These are phyloP conservation scores for Tolypocladium inflatum DNA, from an alignment of 2,329 filamentous ascomycete genomes.

Conservation along the genomic window DNA sequence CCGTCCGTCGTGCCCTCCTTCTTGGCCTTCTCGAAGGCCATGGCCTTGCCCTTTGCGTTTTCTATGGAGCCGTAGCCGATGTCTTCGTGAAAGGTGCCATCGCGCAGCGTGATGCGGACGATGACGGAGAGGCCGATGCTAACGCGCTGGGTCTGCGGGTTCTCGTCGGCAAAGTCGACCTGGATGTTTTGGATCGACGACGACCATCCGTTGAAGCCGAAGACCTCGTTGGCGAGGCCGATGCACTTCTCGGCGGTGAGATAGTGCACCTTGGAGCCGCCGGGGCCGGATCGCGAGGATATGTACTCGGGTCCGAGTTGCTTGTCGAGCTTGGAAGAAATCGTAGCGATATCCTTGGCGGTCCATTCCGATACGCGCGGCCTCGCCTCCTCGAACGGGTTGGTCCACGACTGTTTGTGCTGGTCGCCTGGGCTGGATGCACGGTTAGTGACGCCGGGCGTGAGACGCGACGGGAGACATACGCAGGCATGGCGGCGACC, in stretches of 20 bases:
- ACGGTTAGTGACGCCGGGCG: constrained; percentile 8
- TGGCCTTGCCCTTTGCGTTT: constrained; percentile 90
- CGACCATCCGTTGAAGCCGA: constrained; percentile 97
- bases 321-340: constrained; percentile 80
- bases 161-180: constrained; percentile 91
- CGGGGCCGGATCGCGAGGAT: constrained; percentile 73
- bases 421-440: constrained; percentile 56
- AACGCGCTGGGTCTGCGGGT: constrained; percentile 65
- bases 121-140: constrained; percentile 83
- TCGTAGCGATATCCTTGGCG: constrained; percentile 78
- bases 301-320: constrained; percentile 95
- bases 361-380: constrained; percentile 71
- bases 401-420: constrained; percentile 41
- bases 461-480: constrained; percentile 14
- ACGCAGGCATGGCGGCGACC: constrained; percentile 33
- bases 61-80: constrained; percentile 95
- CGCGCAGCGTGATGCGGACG: constrained; percentile 78
- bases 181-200: constrained; percentile 91
- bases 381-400: constrained; percentile 71
- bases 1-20: constrained; percentile 96
- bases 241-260: constrained; percentile 96
- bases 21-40: constrained; percentile 96
- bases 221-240: constrained; percentile 86
- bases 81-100: constrained; percentile 97
- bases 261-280: constrained; percentile 83